Evolutionary conservation across 2,329 filamentous ascomycete genomes (phyloP).

Genomic region (Onygenales sp.): DNA sequence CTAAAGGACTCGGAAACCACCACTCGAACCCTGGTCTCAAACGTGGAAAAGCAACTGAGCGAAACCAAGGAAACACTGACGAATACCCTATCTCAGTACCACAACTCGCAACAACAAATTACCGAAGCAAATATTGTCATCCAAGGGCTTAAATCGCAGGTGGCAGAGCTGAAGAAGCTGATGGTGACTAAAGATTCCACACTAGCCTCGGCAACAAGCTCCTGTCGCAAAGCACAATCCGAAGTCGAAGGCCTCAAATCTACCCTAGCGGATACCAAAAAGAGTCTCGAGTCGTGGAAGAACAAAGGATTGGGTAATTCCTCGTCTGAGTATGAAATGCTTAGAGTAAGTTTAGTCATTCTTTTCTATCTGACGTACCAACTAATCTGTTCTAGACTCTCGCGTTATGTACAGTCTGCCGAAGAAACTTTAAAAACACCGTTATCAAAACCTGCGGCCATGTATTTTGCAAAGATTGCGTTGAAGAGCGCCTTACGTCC

Average conservation of each 20-base stretch:
- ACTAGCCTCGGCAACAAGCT: conserved; percentile 53
- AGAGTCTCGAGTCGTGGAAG: conserved; percentile 80
- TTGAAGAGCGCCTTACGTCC: conserved; percentile 79
- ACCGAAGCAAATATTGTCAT: conserved; percentile 60
- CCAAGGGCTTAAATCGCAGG: conserved; percentile 66
- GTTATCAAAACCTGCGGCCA: conserved; percentile 90
- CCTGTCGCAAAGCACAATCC: conserved; percentile 51
- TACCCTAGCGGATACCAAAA: conserved; percentile 66
- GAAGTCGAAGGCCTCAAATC: conserved; percentile 74
- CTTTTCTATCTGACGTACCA: conserved; percentile 7
- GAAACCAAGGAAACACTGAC: conserved; percentile 72
- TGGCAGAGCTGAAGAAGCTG: conserved; percentile 63
- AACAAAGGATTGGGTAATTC: conserved; percentile 71
- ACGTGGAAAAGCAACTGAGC: conserved; percentile 81
- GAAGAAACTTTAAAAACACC: conserved; percentile 87
- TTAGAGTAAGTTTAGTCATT: conserved; percentile 57
- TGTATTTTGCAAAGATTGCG: conserved; percentile 82
- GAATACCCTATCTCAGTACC: conserved; percentile 61
- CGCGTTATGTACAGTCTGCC: conserved; percentile 85
- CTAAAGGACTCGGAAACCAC: conserved; percentile 82
- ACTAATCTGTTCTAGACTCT: conserved; percentile 46
- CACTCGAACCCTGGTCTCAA: conserved; percentile 64
- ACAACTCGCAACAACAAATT: conserved; percentile 61
- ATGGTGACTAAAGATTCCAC: conserved; percentile 68
- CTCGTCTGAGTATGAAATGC: conserved; percentile 72